Evolutionary conservation across 257 asterid genomes (phyloP).

Genomic region (Eustoma russellianum): DNA sequence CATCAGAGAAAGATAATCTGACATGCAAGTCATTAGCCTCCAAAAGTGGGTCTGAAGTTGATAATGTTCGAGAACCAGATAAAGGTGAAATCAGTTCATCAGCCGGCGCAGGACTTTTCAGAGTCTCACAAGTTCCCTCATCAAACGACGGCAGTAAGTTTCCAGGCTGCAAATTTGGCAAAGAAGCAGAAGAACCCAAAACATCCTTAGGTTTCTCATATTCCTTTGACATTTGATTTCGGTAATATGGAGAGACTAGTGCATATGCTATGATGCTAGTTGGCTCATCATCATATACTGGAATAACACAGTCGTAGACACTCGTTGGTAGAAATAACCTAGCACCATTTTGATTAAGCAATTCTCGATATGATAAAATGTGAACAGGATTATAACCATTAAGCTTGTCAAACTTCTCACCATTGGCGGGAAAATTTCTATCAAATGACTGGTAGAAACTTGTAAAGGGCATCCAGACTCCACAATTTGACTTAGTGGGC

Average conservation of each 20-base stretch:
- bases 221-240: conserved; percentile 34
- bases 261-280: conserved; percentile 61
- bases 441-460: conserved; percentile 28
- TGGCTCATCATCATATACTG: conserved; percentile 74
- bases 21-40: conserved; percentile 38
- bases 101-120: conserved; percentile 26
- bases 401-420: conserved; percentile 38
- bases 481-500: conserved; percentile 29
- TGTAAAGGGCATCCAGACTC: conserved; percentile 39
- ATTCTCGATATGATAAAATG: conserved; percentile 43
- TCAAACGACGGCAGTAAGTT: conserved; percentile 43
- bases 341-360: conserved; percentile 48
- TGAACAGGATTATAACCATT: conserved; percentile 37
- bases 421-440: conserved; percentile 18
- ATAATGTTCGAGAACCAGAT: conserved; percentile 34
- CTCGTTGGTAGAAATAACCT: conserved; percentile 48
- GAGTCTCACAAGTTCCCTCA: conserved; percentile 32
- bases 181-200: conserved; percentile 34
- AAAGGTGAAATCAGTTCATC: conserved; percentile 30
- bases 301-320: conserved; percentile 38
- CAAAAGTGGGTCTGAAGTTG: conserved; percentile 37
- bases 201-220: conserved; percentile 33
- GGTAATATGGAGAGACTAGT: conserved; percentile 48
- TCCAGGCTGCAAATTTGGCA: conserved; percentile 34
- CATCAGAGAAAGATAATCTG: conserved; percentile 48